Evolutionary conservation across 1,139 yeast species (phyloP), one percentile per base, ranked within the genome.

Genomic region (Pichiaceae sp.): DNA sequence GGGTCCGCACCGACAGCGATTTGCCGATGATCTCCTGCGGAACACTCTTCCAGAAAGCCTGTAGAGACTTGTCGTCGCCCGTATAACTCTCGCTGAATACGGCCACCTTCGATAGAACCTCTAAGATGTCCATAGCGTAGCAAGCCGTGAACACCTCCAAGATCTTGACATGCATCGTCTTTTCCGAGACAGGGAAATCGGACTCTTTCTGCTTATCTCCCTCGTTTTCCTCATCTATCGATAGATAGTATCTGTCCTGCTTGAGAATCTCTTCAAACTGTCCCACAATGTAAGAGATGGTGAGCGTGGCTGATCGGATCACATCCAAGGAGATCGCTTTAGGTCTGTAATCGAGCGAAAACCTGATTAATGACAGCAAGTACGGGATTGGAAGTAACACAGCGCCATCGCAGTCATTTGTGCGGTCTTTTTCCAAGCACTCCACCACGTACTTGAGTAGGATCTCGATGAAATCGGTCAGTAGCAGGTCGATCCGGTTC

Each of bases 121-220:
- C 85, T 20, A 79, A 48, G 2, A 73, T 60, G 50, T 79, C 87
- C 54, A 75, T 62, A 6, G 74, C 63, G 48, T 68, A 70, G 1
- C 72, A 49, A 3, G 76, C 56, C 2, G 66, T 60, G 40, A 75
- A 64, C 30, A 68, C 68, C 45, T 76, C 78, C 8, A 78, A 51
- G 2, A 75, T 52, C 47, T 49, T 54, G 4, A 37, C 34, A 38
- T 72, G 78, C 40, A 60, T 58, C 15, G 64, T 54, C 33, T 66
- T 70, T 25, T 62, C 68, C 12, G 41, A 46, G 1, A 45, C 34
- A 25, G 49, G 52, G 31, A 21, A 17, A 17, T 31, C 31, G 11
- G 16, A 29, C 11, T 24, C 25, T 18, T 18, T 27, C 29, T 36
- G 28, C 17, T 21, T 23, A 26, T 38, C 36, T n/a, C 35, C 38